Evolutionary conservation across 805 yeast genomes (phyloP).

Genomic region (Yarrowia sp.): DNA sequence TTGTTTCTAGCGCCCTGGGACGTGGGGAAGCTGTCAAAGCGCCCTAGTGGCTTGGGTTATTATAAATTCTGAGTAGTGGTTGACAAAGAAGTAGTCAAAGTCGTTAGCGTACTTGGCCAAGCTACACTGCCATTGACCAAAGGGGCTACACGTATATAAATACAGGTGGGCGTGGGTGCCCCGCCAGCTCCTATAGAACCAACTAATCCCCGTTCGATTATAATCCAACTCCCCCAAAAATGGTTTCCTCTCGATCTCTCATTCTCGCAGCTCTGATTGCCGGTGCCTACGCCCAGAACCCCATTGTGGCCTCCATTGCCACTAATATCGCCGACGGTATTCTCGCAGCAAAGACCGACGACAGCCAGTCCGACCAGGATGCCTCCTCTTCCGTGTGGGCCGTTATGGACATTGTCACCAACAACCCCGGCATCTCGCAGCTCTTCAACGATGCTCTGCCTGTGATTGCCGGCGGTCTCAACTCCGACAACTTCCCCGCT

Average conservation of each 20-base stretch:
- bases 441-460: constrained; percentile 16
- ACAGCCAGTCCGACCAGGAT: constrained; percentile 9
- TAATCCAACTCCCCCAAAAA: not conserved
- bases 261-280: constrained; percentile 5
- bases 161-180: not conserved
- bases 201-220: not conserved
- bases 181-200: not conserved
- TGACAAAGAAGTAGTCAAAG: constrained; percentile 10
- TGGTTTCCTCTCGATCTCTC: constrained; percentile 4
- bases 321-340: constrained; percentile 10
- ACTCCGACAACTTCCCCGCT: constrained; percentile 28
- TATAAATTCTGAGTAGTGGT: constrained; percentile 22
- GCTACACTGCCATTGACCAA: not conserved
- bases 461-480: constrained; percentile 2
- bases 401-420: constrained; percentile 14
- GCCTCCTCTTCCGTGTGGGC: constrained; percentile 19
- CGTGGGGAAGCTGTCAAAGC: constrained; percentile 18
- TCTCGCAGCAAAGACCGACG: constrained; percentile 26
- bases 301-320: constrained; percentile 30
- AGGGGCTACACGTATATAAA: constrained; percentile 4
- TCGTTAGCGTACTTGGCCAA: constrained; percentile 15
- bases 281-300: constrained; percentile 17
- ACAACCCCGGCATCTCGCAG: constrained; percentile 6
- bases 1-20: not conserved
- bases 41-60: not conserved